Conservation (phyloP, 1,284 basidiomycete species). For the Cryptococcus maquisensis region DNA sequence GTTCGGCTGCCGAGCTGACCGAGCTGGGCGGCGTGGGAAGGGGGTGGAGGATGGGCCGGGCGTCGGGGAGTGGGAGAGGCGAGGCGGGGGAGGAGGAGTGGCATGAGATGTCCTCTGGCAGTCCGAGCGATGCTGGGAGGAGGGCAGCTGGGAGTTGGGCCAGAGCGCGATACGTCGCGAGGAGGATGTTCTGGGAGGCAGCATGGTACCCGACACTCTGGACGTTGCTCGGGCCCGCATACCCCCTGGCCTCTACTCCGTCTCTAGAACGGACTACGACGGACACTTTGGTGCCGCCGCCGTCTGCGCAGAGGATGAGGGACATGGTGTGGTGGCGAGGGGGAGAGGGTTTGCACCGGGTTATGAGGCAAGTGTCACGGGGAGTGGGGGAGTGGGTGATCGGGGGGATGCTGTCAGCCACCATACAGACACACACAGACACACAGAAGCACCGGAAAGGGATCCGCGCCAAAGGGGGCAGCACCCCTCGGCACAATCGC, state of each 20-base stretch:
- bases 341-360: neutral
- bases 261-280: constrained; percentile 36
- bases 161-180: constrained; percentile 42
- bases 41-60: neutral
- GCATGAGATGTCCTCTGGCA: constrained; percentile 6
- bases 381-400: no score
- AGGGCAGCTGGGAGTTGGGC: constrained; percentile 26
- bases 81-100: neutral
- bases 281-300: constrained; percentile 41
- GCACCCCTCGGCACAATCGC: neutral
- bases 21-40: constrained; percentile 1
- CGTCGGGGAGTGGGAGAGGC: constrained; percentile 3
- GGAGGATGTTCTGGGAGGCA: constrained; percentile 34
- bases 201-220: constrained; percentile 31
- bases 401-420: no score
- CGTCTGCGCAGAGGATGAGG: constrained; percentile 34
- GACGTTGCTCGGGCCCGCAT: constrained; percentile 43
- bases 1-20: no score
- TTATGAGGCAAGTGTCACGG: no score
- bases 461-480: no score
- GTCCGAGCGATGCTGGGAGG: constrained; percentile 21
- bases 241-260: constrained; percentile 38
- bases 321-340: constrained; percentile 11
- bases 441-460: no score
- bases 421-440: no score